Percentiles rank a stretch among this genome's conserved stretches.
Evolutionary conservation across 139 green algal genomes (phyloP).

Genomic region (Micromonas pusilla): DNA sequence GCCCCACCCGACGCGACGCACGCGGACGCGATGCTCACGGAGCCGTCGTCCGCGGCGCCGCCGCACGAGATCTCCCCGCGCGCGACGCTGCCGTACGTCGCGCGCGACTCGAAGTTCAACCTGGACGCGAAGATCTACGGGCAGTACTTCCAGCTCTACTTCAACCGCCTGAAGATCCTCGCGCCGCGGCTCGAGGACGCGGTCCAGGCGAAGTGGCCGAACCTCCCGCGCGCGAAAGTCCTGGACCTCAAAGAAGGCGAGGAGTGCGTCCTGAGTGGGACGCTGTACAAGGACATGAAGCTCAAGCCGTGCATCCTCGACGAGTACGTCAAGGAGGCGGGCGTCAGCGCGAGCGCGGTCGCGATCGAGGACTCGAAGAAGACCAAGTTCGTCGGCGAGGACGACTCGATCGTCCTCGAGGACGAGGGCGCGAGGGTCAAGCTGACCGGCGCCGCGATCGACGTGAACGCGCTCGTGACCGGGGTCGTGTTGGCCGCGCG

Average conservation of each 20-base stretch:
- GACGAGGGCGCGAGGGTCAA: constrained; percentile 83
- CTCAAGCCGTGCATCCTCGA: constrained; percentile 92
- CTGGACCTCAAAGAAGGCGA: constrained; percentile 47
- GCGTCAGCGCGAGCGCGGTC: constrained; percentile 6
- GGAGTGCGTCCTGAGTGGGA: constrained; percentile 74
- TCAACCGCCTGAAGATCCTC: constrained; percentile 65
- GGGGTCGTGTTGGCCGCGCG: constrained; percentile 74
- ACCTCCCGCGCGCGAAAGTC: constrained; percentile 44
- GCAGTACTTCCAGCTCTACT: constrained; percentile 94
- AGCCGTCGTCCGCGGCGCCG: not conserved
- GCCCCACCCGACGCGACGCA: not conserved
- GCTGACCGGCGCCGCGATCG: constrained; percentile 48
- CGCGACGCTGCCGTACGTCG: not conserved
- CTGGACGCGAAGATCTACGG: constrained; percentile 48
- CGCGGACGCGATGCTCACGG: not conserved
- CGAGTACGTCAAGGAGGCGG: constrained; percentile 78
- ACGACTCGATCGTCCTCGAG: constrained; percentile 83
- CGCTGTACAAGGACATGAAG: constrained; percentile 94
- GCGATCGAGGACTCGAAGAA: not conserved
- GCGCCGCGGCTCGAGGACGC: constrained; percentile 36
- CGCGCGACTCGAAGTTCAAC: not conserved
- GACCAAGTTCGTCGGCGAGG: constrained; percentile 55
- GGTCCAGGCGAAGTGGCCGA: constrained; percentile 58
- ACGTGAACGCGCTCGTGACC: constrained; percentile 58
- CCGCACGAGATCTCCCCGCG: not conserved